Evolutionary conservation across 169 alveolate species (phyloP).

Genomic region (Eimeria tenella): DNA sequence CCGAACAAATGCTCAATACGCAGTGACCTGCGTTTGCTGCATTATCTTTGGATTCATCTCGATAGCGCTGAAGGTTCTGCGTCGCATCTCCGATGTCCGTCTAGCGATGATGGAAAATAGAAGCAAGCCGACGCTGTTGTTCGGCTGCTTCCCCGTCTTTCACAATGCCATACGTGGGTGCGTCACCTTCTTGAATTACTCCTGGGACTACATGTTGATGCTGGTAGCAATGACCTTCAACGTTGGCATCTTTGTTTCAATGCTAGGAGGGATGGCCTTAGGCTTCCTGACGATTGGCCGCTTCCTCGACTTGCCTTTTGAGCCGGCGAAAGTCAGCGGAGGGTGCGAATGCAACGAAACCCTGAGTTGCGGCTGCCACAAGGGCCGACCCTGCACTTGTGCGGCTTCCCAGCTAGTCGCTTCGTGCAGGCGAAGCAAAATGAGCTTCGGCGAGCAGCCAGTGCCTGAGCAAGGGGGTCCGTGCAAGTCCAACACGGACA

Average conservation of each 20-base stretch:
- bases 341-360: slow-evolving; percentile 40
- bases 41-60: slow-evolving; percentile 65
- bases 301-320: not conserved
- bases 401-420: not conserved
- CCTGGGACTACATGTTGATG: slow-evolving; percentile 81
- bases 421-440: not conserved
- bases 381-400: slow-evolving; percentile 54
- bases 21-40: slow-evolving; percentile 22
- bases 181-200: slow-evolving; percentile 61
- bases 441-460: not conserved
- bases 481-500: not conserved
- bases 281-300: slow-evolving; percentile 72
- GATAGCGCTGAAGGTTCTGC: slow-evolving; percentile 70
- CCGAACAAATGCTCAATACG: slow-evolving; percentile 49
- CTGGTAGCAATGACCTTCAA: slow-evolving; percentile 80
- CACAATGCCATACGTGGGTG: slow-evolving; percentile 72
- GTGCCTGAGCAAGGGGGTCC: not conserved
- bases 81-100: slow-evolving; percentile 60
- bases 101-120: slow-evolving; percentile 29
- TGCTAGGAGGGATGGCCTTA: slow-evolving; percentile 71
- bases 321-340: not conserved
- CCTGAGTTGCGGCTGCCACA: slow-evolving; percentile 69
- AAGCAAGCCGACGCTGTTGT: slow-evolving; percentile 33
- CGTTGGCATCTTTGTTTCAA: slow-evolving; percentile 75
- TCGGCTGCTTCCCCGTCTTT: slow-evolving; percentile 61